Conservation (phyloP, 768 basidiomycete species). For the Pleurotus cornucopiae region DNA sequence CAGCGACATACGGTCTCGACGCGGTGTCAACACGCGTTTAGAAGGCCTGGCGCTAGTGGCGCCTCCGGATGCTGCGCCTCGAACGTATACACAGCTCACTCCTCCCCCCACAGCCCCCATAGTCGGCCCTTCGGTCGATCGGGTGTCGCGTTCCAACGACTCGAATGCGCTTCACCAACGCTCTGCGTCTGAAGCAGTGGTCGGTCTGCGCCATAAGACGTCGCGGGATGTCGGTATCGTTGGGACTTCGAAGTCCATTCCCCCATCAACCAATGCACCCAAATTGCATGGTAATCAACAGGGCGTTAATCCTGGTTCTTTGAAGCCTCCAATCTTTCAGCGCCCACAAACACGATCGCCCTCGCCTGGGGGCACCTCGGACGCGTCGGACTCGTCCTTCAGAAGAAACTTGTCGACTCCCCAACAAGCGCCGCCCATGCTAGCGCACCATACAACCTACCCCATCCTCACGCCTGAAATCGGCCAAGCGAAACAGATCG, state of each 20-base stretch:
- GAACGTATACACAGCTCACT: constrained; percentile 47
- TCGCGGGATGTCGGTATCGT: constrained; percentile 45
- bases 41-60: constrained; percentile 63
- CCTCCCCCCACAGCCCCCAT: constrained; percentile 49
- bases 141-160: constrained; percentile 15
- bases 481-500: constrained; percentile 57
- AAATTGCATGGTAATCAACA: constrained; percentile 17
- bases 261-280: constrained; percentile 4
- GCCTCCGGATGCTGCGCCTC: constrained; percentile 63
- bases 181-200: constrained; percentile 45
- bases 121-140: constrained; percentile 16
- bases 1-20: constrained; percentile 32
- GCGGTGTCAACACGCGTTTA: constrained; percentile 35
- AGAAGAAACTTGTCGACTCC: constrained; percentile 5
- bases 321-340: constrained; percentile 28
- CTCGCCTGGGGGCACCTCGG: constrained; percentile 16
- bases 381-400: constrained; percentile 24
- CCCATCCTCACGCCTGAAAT: constrained; percentile 56
- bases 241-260: constrained; percentile 30
- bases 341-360: constrained; percentile 31
- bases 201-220: constrained; percentile 12
- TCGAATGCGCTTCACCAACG: constrained; percentile 31
- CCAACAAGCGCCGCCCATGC: constrained; percentile 7
- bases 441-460: constrained; percentile 16
- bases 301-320: constrained; percentile 12